Percentiles rank a stretch among this genome's conserved stretches.
Evolutionary conservation across 768 basidiomycete genomes (phyloP).

Genomic region (Boletales sp.): DNA sequence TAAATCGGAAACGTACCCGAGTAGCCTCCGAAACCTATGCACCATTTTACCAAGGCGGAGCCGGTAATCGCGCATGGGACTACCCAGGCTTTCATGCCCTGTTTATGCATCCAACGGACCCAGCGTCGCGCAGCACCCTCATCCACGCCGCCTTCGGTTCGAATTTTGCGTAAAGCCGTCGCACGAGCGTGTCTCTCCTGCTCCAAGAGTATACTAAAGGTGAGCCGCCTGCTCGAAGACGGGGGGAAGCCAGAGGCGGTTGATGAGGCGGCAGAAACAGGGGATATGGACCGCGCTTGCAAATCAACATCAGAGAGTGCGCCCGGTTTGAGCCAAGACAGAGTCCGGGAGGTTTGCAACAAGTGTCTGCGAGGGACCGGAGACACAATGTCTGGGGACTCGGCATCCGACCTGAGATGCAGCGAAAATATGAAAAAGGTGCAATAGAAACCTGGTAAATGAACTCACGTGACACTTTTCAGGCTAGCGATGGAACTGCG

Average conservation of each 20-base stretch:
- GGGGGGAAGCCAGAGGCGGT: constrained; percentile 23
- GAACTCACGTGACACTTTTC: constrained; percentile 16
- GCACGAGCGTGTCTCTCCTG: constrained; percentile 21
- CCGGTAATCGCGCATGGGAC: constrained; percentile 52
- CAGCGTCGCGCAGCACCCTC: constrained; percentile 54
- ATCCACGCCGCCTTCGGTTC: constrained; percentile 20
- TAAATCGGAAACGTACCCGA: constrained; percentile 55
- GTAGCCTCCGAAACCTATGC: constrained; percentile 72
- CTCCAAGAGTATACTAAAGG: constrained; percentile 44
- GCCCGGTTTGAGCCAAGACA: constrained; percentile 53
- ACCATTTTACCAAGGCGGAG: constrained; percentile 60
- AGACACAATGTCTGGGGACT: constrained; percentile 49
- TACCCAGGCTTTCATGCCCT: constrained; percentile 56
- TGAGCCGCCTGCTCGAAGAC: constrained; percentile 23
- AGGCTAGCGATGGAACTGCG: constrained; percentile 13
- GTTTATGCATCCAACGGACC: constrained; percentile 79
- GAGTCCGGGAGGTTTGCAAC: constrained; percentile 55
- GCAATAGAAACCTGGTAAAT: not conserved
- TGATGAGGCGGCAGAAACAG: constrained; percentile 35
- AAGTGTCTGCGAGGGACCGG: constrained; percentile 67
- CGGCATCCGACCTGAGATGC: constrained; percentile 20
- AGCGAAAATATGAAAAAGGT: not conserved
- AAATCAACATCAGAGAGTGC: constrained; percentile 40
- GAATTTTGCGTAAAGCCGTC: constrained; percentile 12
- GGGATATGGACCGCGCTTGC: constrained; percentile 43